A percentile compares a stretch with the other conserved stretches of the same genome.
phyloP scores from a whole-genome alignment of 2,329 filamentous ascomycete genomes.

The Botrytis fabae region DNA sequence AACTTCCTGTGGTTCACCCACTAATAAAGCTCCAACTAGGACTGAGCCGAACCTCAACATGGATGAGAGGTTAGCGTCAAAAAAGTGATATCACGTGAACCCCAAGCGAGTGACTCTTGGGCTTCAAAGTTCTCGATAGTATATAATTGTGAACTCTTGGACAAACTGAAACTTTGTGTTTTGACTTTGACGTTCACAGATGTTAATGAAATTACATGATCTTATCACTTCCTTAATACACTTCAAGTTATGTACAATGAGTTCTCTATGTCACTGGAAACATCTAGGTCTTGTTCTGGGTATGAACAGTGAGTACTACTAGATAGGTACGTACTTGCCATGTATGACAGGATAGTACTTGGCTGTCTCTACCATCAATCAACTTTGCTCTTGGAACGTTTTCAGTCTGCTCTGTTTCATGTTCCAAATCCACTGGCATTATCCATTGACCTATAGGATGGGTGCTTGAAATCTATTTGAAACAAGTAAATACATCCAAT shows the following conservation, averaged over 20 bases:
- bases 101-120: neutral
- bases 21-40: slow-evolving; percentile 17
- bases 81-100: neutral
- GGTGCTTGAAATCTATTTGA: neutral
- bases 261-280: neutral
- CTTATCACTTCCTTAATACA: neutral
- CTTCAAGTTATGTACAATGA: neutral
- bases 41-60: slow-evolving; percentile 22
- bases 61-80: slow-evolving; percentile 22
- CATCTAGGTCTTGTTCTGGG: neutral
- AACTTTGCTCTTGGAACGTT: neutral
- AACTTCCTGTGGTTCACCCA: slow-evolving; percentile 21
- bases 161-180: neutral
- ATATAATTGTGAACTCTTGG: neutral
- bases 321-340: neutral
- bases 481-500: neutral
- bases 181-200: neutral
- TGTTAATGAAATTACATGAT: neutral
- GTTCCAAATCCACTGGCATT: neutral
- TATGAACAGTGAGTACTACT: slow-evolving; percentile 1
- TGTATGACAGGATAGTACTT: neutral
- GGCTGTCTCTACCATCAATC: neutral
- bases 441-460: neutral
- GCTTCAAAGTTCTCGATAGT: neutral
- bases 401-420: neutral